Percentiles rank a stretch among this genome's conserved stretches.
Evolutionary conservation across 2,329 filamentous ascomycete species (phyloP).

Genomic region (Alternaria gaisen): DNA sequence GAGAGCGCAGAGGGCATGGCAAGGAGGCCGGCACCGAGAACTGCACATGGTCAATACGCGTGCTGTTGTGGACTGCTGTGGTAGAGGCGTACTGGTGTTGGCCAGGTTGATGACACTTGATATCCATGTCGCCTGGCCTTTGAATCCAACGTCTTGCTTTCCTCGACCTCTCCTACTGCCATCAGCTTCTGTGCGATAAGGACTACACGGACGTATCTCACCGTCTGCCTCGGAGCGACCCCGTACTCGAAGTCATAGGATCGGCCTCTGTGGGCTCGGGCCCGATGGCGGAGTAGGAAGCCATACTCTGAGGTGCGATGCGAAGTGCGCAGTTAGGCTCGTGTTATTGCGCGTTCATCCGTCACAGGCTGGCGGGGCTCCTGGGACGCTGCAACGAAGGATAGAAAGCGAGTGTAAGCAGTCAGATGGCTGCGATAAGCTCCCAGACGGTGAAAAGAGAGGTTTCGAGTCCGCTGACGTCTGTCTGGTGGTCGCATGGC

Average conservation of each 20-base stretch:
- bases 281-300: slow-evolving; percentile 58
- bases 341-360: slow-evolving; percentile 42
- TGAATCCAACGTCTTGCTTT: slow-evolving; percentile 73
- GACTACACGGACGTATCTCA: slow-evolving; percentile 16
- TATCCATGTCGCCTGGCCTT: slow-evolving; percentile 83
- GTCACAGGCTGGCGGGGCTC: slow-evolving; percentile 1
- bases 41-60: slow-evolving; percentile 56
- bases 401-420: slow-evolving; percentile 2
- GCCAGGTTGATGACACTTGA: slow-evolving; percentile 95
- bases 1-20: slow-evolving; percentile 96
- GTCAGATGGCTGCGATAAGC: background rate
- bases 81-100: slow-evolving; percentile 80
- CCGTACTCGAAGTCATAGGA: slow-evolving; percentile 53
- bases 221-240: slow-evolving; percentile 52
- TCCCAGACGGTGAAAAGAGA: slow-evolving; percentile 7
- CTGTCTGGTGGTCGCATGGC: slow-evolving; percentile 12
- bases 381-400: background rate
- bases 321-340: slow-evolving; percentile 17
- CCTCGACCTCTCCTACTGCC: slow-evolving; percentile 63
- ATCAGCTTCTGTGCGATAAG: slow-evolving; percentile 29
- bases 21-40: slow-evolving; percentile 91
- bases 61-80: background rate
- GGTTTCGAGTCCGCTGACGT: slow-evolving; percentile 20
- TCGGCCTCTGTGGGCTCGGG: slow-evolving; percentile 51
- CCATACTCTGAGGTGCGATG: slow-evolving; percentile 48